Evolutionary conservation across 1,284 basidiomycete species (phyloP).

Genomic region (Psilocybe mexicana): DNA sequence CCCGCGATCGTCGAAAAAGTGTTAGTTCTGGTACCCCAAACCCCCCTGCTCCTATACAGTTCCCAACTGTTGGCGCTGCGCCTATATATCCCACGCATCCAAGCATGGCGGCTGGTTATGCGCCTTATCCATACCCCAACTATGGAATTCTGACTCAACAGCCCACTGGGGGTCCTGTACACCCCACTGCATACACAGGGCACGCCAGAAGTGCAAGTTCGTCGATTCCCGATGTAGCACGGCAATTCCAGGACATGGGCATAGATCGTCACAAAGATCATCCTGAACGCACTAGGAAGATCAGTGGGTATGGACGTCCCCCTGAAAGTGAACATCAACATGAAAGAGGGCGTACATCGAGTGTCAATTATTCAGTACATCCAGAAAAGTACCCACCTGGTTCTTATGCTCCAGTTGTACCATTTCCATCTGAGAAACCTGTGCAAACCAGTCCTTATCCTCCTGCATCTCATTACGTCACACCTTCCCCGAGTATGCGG

Average conservation of each 20-base stretch:
- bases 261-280: conserved; percentile 35
- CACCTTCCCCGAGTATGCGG: conserved; percentile 29
- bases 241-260: conserved; percentile 41
- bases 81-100: conserved; percentile 19
- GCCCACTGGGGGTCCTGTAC: conserved; percentile 13
- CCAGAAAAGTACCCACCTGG: conserved; percentile 25
- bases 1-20: conserved; percentile 48
- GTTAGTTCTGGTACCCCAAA: conserved; percentile 34
- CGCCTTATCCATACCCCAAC: conserved; percentile 23
- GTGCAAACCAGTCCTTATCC: conserved; percentile 14
- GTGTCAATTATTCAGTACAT: conserved; percentile 33
- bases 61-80: conserved; percentile 26
- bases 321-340: conserved; percentile 31
- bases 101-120: conserved; percentile 16
- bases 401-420: conserved; percentile 26
- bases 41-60: conserved; percentile 27
- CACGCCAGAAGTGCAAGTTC: conserved; percentile 22
- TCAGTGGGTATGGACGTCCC: conserved; percentile 29
- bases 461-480: conserved; percentile 20
- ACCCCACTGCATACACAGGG: conserved; percentile 19
- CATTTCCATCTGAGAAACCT: conserved; percentile 15
- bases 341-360: conserved; percentile 33
- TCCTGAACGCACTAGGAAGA: conserved; percentile 33
- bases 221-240: conserved; percentile 33
- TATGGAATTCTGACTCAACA: conserved; percentile 10